phyloP scores from a whole-genome alignment of 305 asterid genomes.

The Solanum hybrid region DNA sequence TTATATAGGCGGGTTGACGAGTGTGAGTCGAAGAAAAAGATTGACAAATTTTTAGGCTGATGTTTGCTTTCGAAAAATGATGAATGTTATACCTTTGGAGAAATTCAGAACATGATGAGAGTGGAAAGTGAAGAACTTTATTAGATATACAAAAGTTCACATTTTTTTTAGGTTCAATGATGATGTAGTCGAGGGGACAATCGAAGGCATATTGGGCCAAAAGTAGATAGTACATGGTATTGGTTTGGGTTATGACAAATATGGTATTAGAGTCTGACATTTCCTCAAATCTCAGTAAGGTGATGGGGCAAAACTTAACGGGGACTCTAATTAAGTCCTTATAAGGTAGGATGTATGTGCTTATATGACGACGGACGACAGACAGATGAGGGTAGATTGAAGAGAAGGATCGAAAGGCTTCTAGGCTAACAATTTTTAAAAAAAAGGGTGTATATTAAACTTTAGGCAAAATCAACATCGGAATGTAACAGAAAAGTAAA shows the following conservation, averaged over 20 bases:
- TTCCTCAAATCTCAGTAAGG: neutral
- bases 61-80: neutral
- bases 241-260: neutral
- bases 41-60: neutral
- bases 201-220: neutral
- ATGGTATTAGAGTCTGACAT: neutral
- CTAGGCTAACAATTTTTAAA: no score
- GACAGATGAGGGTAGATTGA: no score
- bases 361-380: no score
- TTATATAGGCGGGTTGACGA: neutral
- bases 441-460: no score
- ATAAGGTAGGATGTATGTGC: neutral
- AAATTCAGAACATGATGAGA: neutral
- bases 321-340: neutral
- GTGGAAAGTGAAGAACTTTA: neutral
- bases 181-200: neutral
- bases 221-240: neutral
- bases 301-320: neutral
- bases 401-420: no score
- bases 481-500: no score
- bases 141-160: neutral
- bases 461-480: no score
- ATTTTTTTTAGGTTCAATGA: neutral
- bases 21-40: neutral
- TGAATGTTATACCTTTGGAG: neutral